phyloP scores from a whole-genome alignment of 768 basidiomycete genomes.

The Gyrodon lividus region DNA sequence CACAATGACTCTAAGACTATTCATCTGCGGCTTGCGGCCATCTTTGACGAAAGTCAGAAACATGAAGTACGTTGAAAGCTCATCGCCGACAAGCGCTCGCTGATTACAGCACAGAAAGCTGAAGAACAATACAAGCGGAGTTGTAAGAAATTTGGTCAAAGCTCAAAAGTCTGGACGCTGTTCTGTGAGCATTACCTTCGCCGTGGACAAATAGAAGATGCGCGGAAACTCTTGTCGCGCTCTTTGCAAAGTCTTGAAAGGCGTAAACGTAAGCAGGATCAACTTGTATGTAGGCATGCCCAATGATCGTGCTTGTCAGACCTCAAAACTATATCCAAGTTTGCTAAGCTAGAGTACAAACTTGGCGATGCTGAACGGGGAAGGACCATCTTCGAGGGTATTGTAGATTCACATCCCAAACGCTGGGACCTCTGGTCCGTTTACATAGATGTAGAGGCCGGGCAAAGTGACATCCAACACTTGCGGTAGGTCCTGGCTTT shows the following conservation, averaged over 20 bases:
- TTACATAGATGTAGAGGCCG: conserved; percentile 95
- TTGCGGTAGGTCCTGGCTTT: conserved; percentile 51
- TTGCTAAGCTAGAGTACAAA: conserved; percentile 94
- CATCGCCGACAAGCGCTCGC: background rate
- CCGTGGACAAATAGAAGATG: conserved; percentile 70
- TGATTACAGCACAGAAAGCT: conserved; percentile 60
- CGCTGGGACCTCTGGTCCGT: conserved; percentile 94
- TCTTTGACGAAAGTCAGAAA: conserved; percentile 84
- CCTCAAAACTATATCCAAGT: conserved; percentile 91
- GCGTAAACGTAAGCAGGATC: conserved; percentile 73
- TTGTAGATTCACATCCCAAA: conserved; percentile 93
- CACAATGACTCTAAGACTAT: conserved; percentile 93
- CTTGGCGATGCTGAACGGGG: conserved; percentile 92
- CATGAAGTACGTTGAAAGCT: conserved; percentile 51
- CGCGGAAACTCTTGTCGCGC: conserved; percentile 82
- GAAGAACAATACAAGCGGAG: conserved; percentile 88
- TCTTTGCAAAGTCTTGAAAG: conserved; percentile 90
- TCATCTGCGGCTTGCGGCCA: conserved; percentile 78
- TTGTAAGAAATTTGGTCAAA: conserved; percentile 91
- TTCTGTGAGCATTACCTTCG: conserved; percentile 83
- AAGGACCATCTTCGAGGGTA: conserved; percentile 94
- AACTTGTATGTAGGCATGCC: background rate
- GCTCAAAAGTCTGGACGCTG: conserved; percentile 91
- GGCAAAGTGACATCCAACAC: conserved; percentile 74
- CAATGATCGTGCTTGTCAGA: conserved; percentile 47